phyloP scores from a whole-genome alignment of 2,329 filamentous ascomycete genomes.

The Pezicula radicicola region DNA sequence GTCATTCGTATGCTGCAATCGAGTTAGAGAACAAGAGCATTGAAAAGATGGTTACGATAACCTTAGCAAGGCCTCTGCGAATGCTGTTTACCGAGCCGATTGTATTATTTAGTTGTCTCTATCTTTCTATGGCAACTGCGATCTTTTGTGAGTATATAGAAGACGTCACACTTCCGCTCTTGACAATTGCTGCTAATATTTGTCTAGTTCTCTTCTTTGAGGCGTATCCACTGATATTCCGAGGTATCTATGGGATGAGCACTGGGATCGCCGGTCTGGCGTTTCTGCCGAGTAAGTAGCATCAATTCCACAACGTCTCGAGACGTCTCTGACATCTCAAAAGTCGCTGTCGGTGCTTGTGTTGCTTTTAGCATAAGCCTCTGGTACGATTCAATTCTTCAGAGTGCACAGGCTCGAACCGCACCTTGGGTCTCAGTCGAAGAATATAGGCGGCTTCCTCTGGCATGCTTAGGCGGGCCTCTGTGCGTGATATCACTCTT shows the following conservation, averaged over 20 bases:
- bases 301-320: too few relatives aligned
- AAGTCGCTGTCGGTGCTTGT: conserved; percentile 36
- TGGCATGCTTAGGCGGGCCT: conserved; percentile 44
- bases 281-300: conserved; percentile 33
- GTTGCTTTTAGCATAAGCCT: conserved; percentile 46
- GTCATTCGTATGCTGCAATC: conserved; percentile 52
- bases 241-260: conserved; percentile 53
- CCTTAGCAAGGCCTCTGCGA: conserved; percentile 54
- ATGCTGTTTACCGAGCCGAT: conserved; percentile 57
- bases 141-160: conserved; percentile 40
- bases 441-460: conserved; percentile 49
- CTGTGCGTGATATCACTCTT: conserved; percentile 46
- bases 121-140: conserved; percentile 56
- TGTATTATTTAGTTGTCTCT: conserved; percentile 56
- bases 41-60: conserved; percentile 44
- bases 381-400: conserved; percentile 46
- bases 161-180: too few relatives aligned
- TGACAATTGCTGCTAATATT: too few relatives aligned
- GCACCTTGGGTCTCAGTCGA: conserved; percentile 44
- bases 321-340: too few relatives aligned
- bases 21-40: conserved; percentile 55
- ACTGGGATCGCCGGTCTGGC: conserved; percentile 52
- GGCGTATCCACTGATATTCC: conserved; percentile 60
- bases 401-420: conserved; percentile 43
- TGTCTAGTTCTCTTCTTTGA: conserved; percentile 52